Percentiles rank a stretch among this genome's conserved stretches.
Evolutionary conservation across 441 rosid species (phyloP).

Genomic region (Pelargonium australe): DNA sequence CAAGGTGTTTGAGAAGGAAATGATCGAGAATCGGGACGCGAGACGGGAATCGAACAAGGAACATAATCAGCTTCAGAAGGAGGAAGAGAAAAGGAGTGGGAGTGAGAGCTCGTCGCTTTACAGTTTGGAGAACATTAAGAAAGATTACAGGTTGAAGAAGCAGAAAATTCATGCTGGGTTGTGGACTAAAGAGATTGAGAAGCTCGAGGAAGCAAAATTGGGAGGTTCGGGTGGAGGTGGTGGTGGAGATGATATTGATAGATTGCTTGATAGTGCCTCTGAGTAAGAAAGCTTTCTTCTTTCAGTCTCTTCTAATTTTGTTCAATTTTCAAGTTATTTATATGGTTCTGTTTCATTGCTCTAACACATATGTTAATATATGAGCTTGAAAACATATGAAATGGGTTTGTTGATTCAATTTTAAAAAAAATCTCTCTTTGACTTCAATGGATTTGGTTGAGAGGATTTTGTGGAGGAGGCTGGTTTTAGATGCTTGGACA

Average conservation of each 20-base stretch:
- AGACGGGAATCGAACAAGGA: slow-evolving; percentile 34
- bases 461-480: no score
- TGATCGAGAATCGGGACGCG: slow-evolving; percentile 83
- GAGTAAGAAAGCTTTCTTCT: slow-evolving; percentile 38
- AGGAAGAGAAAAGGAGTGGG: slow-evolving; percentile 24
- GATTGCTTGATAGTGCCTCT: slow-evolving; percentile 76
- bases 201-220: slow-evolving; percentile 61
- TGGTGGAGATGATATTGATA: slow-evolving; percentile 63
- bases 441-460: no score
- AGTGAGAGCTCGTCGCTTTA: slow-evolving; percentile 37
- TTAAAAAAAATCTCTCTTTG: no score
- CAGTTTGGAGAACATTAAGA: slow-evolving; percentile 76
- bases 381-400: no score
- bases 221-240: slow-evolving; percentile 34
- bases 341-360: no score
- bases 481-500: no score
- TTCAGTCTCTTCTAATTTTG: not conserved
- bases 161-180: slow-evolving; percentile 80
- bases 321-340: not conserved
- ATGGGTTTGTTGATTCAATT: no score
- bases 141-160: slow-evolving; percentile 79
- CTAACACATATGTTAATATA: no score
- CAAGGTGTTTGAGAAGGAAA: slow-evolving; percentile 89
- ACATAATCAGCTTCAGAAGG: slow-evolving; percentile 18
- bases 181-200: slow-evolving; percentile 87